Percentiles rank a stretch among this genome's conserved stretches.
Conservation (phyloP, 148 eudicot species). For the Rhododendron kiyosumense region DNA sequence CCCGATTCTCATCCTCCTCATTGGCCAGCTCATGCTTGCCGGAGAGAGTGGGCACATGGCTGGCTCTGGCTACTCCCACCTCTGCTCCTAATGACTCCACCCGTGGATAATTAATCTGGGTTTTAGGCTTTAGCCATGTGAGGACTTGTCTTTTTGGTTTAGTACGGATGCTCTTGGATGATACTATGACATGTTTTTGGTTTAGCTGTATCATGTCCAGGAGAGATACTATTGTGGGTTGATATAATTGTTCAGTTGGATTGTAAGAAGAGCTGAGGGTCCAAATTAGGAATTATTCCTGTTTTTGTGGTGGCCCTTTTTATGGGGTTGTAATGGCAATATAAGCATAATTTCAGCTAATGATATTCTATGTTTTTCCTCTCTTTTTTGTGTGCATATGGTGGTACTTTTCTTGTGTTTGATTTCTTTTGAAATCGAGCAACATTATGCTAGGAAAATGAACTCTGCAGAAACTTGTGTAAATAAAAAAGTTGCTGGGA, state of each 20-base stretch:
- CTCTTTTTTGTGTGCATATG: background rate
- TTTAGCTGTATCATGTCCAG: background rate
- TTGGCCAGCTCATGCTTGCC: background rate
- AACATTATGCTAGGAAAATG: background rate
- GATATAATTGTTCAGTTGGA: background rate
- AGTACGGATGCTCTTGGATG: background rate
- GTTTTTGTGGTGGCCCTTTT: background rate
- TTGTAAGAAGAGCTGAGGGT: background rate
- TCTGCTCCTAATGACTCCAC: background rate
- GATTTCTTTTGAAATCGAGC: background rate
- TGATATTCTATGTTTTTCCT: background rate
- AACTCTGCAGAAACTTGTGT: background rate
- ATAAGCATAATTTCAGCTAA: background rate
- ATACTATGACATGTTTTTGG: background rate
- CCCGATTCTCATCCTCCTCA: background rate
- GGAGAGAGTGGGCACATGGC: slow-evolving; percentile 11
- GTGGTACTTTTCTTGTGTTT: background rate
- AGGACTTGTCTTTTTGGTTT: background rate
- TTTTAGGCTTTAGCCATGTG: background rate
- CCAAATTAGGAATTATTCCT: background rate
- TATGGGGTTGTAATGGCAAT: background rate
- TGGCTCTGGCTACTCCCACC: slow-evolving; percentile 20
- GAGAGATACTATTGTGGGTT: background rate
- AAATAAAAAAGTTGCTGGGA: too few species aligned
- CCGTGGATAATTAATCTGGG: background rate